Percentiles rank a stretch among this genome's conserved stretches.
Evolutionary conservation across 139 green algal species (phyloP).

Genomic region (Gonium pectorale): DNA sequence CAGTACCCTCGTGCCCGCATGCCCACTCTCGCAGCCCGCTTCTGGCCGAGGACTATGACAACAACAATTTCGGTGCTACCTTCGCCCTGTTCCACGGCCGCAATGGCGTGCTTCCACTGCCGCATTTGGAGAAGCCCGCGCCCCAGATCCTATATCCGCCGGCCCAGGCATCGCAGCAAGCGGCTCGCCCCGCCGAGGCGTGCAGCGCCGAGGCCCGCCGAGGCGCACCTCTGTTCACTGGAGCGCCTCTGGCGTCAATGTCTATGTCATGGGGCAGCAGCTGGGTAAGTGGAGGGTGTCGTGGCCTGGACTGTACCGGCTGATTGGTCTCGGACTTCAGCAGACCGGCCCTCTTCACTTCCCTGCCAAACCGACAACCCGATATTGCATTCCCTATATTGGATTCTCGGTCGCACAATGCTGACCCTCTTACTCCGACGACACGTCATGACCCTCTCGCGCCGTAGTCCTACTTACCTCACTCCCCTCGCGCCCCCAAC

Average conservation of each 20-base stretch:
- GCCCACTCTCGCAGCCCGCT: background rate
- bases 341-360: no score
- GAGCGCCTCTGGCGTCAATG: constrained; percentile 32
- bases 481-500: no score
- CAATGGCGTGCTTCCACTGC: constrained; percentile 64
- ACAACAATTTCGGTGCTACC: constrained; percentile 37
- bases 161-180: no score
- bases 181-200: no score
- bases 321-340: no score
- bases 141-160: background rate
- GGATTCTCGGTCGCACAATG: no score
- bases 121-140: background rate
- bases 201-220: no score
- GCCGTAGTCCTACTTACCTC: no score
- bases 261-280: constrained; percentile 45
- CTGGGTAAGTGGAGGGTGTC: constrained; percentile 20
- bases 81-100: constrained; percentile 76
- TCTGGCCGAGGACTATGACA: constrained; percentile 34
- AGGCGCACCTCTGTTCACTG: background rate
- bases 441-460: no score
- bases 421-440: no score
- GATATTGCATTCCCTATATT: no score
- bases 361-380: no score
- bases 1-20: background rate
- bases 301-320: background rate